These are phyloP conservation scores for Xanthoceras sorbifolium DNA, from an alignment of 345 rosid genomes.

Conservation along the genomic window DNA sequence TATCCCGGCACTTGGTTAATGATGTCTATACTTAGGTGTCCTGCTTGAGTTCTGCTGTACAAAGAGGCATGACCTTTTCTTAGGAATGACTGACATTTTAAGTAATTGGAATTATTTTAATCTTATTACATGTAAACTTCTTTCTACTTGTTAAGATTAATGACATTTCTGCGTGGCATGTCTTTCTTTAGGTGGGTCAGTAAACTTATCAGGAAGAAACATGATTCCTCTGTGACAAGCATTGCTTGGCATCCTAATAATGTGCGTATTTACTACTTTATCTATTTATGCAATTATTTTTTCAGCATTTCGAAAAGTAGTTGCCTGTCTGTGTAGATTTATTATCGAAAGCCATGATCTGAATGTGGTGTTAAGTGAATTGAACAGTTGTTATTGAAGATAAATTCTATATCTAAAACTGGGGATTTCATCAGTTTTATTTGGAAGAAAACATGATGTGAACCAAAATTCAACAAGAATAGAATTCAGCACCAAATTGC, in stretches of 20 bases:
- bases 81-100: background rate
- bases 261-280: slow-evolving; percentile 44
- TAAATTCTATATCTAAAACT: background rate
- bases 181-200: slow-evolving; percentile 91
- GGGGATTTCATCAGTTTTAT: background rate
- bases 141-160: slow-evolving; percentile 10
- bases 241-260: slow-evolving; percentile 99
- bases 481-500: too few relatives aligned
- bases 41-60: background rate
- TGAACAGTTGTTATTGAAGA: background rate
- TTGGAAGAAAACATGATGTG: background rate
- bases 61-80: background rate
- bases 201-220: slow-evolving; percentile 90
- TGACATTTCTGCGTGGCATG: slow-evolving; percentile 25
- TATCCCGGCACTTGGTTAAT: background rate
- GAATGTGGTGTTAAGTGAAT: background rate
- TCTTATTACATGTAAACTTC: background rate
- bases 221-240: slow-evolving; percentile 88
- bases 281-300: background rate
- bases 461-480: too few relatives aligned
- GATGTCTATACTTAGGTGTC: background rate
- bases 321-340: background rate
- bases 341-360: background rate
- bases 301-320: background rate
- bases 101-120: background rate